These are phyloP conservation scores for Raffaelea albimanens DNA, from an alignment of 2,329 filamentous ascomycete genomes.

Conservation along the genomic window DNA sequence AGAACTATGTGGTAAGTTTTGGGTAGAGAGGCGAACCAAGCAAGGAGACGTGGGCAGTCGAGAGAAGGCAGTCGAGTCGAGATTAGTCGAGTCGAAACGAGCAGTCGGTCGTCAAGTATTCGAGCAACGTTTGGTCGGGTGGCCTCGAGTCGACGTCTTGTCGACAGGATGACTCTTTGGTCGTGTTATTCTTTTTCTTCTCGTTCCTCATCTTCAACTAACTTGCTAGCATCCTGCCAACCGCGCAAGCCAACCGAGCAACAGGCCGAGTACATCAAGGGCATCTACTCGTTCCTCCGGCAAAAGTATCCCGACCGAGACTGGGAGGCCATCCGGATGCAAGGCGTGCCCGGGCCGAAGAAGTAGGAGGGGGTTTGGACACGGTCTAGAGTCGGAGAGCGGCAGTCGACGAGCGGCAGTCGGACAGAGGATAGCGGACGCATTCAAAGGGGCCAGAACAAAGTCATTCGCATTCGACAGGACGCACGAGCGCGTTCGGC, in stretches of 20 bases:
- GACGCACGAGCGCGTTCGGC: too few relatives aligned
- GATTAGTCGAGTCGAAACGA: too few relatives aligned
- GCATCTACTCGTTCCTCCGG: slow-evolving; percentile 4
- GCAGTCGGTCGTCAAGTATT: too few relatives aligned
- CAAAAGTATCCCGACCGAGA: slow-evolving; percentile 1
- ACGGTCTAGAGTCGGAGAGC: too few relatives aligned
- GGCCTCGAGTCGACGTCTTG: too few relatives aligned
- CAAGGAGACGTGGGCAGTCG: too few relatives aligned
- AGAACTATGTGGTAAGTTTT: slow-evolving; percentile 3
- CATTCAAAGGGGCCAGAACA: too few relatives aligned
- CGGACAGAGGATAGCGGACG: not conserved
- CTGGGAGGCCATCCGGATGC: slow-evolving; percentile 4
- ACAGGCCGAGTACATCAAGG: slow-evolving; percentile 1
- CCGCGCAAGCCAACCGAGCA: not conserved
- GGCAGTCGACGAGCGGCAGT: not conserved
- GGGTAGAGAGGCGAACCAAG: too few relatives aligned
- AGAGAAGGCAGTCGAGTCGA: too few relatives aligned
- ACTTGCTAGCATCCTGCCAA: not conserved
- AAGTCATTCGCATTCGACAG: too few relatives aligned
- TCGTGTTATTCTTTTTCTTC: not conserved
- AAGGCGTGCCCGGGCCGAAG: not conserved
- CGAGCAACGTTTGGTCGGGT: too few relatives aligned
- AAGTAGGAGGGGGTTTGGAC: not conserved
- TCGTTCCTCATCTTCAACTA: not conserved
- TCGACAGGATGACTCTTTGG: too few relatives aligned